Base-by-base conservation (phyloP, 2,329 filamentous ascomycete genomes). In the Aspergillus pseudotamarii region DNA sequence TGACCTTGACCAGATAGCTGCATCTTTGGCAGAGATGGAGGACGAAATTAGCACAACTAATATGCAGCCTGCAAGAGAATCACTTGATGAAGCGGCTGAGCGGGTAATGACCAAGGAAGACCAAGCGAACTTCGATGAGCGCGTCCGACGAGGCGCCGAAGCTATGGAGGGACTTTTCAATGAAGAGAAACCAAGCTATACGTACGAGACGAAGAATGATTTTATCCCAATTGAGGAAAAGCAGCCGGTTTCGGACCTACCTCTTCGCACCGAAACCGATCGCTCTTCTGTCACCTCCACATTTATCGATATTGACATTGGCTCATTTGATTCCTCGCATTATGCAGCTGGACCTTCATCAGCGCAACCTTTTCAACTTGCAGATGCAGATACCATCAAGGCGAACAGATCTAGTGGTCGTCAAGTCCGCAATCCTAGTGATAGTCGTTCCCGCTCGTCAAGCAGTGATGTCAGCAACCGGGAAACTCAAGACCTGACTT, bases 131-230 rank as follows among this genome's bases (percentile, higher is more conserved):
- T 85, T 84, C 64, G 85, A 88, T 68, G 81, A 85, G 67, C 83
- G 84, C 30, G 85, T 87, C 53, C 82, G 83, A 53, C 80, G 87
- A 67, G 87, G 87, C 51, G 84, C 84, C 62, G 81, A 77, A 48
- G 84, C 83, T 2, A 80, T 89, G 68, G 82, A 86, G 61, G 84
- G 86, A 11, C 73, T 89, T 4, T 89, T 88, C 70, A 81, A 89
- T 64, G 80, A 82, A 41, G 78, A 82, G 36, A 81, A 81, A 59
- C 83, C 82, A 8, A 84, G 82, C n/a, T 89, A 89, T 71, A 82
- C 82, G 60, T 86, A 87, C 69, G 84, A 85, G 66, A 83, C 81
- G 9, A 80, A 85, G 56, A 83, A 82, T 53, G 80, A 80, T 69
- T 81, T 83, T 64, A 76, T 82, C 4, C 80, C 80, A 0, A 73